Evolutionary conservation across 1,284 basidiomycete genomes (phyloP).

Genomic region (Ustilago hordei): DNA sequence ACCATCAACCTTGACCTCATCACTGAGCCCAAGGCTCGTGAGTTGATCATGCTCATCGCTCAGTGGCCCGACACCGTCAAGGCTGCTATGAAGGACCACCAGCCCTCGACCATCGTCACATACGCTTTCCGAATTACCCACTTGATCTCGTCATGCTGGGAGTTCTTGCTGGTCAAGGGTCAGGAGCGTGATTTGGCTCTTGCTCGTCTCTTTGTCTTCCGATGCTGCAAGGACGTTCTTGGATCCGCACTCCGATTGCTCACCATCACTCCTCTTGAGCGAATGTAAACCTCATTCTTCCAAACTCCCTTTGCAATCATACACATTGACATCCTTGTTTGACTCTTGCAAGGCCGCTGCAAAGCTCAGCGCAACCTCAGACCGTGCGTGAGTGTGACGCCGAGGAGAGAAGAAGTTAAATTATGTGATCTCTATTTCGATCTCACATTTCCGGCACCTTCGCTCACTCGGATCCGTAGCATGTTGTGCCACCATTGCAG

Average conservation of each 20-base stretch:
- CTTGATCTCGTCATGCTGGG: conserved; percentile 88
- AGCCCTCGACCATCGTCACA: conserved; percentile 88
- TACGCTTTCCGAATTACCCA: conserved; percentile 82
- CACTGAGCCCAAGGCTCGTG: conserved; percentile 79
- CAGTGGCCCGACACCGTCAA: conserved; percentile 91
- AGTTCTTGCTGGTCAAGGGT: conserved; percentile 84
- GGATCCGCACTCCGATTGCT: conserved; percentile 86
- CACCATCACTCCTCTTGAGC: conserved; percentile 82
- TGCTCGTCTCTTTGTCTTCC: conserved; percentile 91
- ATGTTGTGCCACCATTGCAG: no score
- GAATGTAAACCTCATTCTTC: conserved; percentile 77
- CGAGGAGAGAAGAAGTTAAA: no score
- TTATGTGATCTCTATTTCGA: no score
- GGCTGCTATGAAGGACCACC: conserved; percentile 83
- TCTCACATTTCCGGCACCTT: no score
- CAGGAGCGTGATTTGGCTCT: conserved; percentile 79
- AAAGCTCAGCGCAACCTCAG: no score
- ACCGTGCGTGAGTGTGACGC: no score
- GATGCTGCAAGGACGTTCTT: conserved; percentile 88
- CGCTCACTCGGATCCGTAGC: no score
- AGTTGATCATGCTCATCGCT: conserved; percentile 87
- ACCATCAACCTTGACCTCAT: conserved; percentile 79
- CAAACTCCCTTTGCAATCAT: no score
- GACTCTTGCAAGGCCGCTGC: no score
- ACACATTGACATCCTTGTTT: no score